Evolutionary conservation across 805 yeast species (phyloP), one percentile per base, ranked within the genome.

Genomic region (Schwanniomyces pseudopolymorphus): DNA sequence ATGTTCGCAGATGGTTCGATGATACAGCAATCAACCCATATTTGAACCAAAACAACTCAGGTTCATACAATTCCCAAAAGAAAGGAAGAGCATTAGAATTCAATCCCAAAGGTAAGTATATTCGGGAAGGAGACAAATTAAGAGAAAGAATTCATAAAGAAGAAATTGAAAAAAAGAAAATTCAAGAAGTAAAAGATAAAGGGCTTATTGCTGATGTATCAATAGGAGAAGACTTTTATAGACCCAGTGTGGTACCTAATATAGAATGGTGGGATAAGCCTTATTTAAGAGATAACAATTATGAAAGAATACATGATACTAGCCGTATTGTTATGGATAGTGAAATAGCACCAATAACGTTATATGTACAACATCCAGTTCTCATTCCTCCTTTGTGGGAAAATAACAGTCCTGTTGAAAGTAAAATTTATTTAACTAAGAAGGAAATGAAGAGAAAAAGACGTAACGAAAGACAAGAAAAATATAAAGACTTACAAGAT

Each of bases 181-280:
- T 52, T 33, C 55, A 65, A 39, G 71, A 69, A 25, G 60, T 67
- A 33, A 56, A 58, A 28, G 58, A 63, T 7, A 65, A 72, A 31
- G 81, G 81, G 0, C 56, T 77, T 5, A 63, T 74, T 5, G 81
- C 91, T 0, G 82, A 85, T 51, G 60, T 68, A 14, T 55, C 58
- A 1, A 47, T 75, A 0, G 85, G 84, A 3, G 96, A 89, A 57
- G 77, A 80, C 16, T 60, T 68, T 7, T 86, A 75, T 56, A 63
- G 67, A 43, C 68, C 69, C 0, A 60, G 58, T 0, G 58, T 49
- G 16, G 90, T 91, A 1, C 96, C 96, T 0, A 50, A 47, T 2
- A 64, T 83, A 1, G 97, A 90, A 63, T 89, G 97, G 96, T 92
- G 97, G 97, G 97, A 92, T 66, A 61, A 66, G 44, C 80, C 80